These are phyloP conservation scores for Metschnikowia vanudenii DNA, from an alignment of 805 yeast genomes.

Conservation along the genomic window DNA sequence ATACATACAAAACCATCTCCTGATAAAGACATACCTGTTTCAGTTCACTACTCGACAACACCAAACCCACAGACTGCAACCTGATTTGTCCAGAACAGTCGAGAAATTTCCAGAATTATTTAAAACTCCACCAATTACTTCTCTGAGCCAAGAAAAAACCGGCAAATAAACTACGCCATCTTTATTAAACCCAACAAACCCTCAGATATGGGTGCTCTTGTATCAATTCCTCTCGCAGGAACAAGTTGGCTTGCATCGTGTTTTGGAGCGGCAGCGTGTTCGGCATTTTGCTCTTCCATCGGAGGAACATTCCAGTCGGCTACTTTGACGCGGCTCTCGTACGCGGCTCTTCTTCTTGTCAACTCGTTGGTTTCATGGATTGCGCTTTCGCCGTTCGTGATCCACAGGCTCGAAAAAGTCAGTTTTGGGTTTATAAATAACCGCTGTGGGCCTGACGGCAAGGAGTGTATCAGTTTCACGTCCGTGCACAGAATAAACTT, in stretches of 20 bases:
- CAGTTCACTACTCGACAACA: too few species aligned
- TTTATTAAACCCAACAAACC: neutral
- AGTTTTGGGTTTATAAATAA: constrained; percentile 67
- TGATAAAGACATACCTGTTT: too few species aligned
- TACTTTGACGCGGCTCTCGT: constrained; percentile 79
- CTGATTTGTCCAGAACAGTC: too few species aligned
- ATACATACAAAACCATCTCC: too few species aligned
- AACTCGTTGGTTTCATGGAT: constrained; percentile 90
- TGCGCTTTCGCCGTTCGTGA: constrained; percentile 79
- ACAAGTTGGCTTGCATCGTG: constrained; percentile 19
- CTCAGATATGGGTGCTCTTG: constrained; percentile 19
- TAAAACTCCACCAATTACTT: too few species aligned
- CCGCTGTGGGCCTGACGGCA: constrained; percentile 69
- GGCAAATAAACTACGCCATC: neutral
- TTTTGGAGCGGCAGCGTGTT: constrained; percentile 54
- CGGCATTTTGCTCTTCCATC: constrained; percentile 51
- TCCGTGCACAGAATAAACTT: constrained; percentile 92
- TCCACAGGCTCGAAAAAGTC: constrained; percentile 67
- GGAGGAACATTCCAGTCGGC: constrained; percentile 71
- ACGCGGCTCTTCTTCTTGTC: constrained; percentile 72
- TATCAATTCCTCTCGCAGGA: constrained; percentile 18
- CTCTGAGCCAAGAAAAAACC: too few species aligned
- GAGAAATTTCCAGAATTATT: too few species aligned
- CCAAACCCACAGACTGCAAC: too few species aligned
- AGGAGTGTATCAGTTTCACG: constrained; percentile 81